These are phyloP conservation scores for Yamadazyma paraphyllophila DNA, from an alignment of 805 yeast species.

Conservation along the genomic window DNA sequence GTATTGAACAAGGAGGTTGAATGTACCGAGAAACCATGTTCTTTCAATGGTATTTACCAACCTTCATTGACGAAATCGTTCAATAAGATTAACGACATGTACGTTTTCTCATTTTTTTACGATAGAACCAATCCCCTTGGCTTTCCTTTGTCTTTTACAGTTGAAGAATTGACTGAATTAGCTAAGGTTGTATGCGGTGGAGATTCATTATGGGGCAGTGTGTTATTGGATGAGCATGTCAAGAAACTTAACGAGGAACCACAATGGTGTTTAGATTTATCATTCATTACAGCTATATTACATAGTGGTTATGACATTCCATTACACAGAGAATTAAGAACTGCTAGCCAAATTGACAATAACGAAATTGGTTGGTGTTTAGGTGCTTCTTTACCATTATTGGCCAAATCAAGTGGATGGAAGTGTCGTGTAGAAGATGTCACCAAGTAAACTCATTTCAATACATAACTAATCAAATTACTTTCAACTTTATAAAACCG, in stretches of 20 bases:
- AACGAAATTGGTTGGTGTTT: slow-evolving; percentile 98
- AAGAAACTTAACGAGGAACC: slow-evolving; percentile 73
- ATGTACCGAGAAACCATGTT: slow-evolving; percentile 79
- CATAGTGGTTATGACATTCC: slow-evolving; percentile 98
- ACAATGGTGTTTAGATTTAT: slow-evolving; percentile 89
- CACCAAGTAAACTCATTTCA: not conserved
- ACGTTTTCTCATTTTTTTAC: slow-evolving; percentile 89
- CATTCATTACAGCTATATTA: slow-evolving; percentile 83
- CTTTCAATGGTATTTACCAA: slow-evolving; percentile 96
- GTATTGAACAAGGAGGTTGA: slow-evolving; percentile 78
- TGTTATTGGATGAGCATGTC: slow-evolving; percentile 62
- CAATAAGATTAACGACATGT: slow-evolving; percentile 71
- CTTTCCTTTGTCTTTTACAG: slow-evolving; percentile 86
- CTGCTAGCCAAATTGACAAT: slow-evolving; percentile 84
- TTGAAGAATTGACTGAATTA: slow-evolving; percentile 78
- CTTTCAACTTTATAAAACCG: too few relatives aligned
- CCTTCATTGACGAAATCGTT: slow-evolving; percentile 84
- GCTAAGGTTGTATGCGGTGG: slow-evolving; percentile 87
- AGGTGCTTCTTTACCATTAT: slow-evolving; percentile 92
- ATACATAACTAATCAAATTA: too few relatives aligned
- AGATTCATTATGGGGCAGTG: slow-evolving; percentile 70
- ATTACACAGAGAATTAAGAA: slow-evolving; percentile 79
- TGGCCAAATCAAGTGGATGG: slow-evolving; percentile 71
- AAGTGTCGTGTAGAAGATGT: slow-evolving; percentile 48
- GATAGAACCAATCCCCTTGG: slow-evolving; percentile 94